A percentile compares a stretch with the other conserved stretches of the same genome.
Evolutionary conservation across 805 yeast species (phyloP).

Genomic region (Candida yuanshanica): DNA sequence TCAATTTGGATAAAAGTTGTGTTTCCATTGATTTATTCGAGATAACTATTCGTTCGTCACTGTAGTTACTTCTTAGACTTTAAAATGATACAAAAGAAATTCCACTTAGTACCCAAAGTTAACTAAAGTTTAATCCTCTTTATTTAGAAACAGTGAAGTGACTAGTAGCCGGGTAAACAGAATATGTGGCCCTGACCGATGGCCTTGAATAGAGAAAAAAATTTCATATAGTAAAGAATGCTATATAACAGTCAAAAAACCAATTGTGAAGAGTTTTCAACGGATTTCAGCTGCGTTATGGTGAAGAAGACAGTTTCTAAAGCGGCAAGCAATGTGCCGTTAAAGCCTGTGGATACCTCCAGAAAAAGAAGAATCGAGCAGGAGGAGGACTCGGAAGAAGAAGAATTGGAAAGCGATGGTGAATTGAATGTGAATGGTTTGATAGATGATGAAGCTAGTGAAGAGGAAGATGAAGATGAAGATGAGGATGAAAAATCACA

Average conservation of each 20-base stretch:
- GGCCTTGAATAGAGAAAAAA: not conserved
- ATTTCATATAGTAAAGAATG: not conserved
- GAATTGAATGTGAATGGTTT: constrained; percentile 27
- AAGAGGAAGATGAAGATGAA: constrained; percentile 18
- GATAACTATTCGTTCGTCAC: no score
- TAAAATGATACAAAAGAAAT: no score
- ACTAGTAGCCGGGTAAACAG: not conserved
- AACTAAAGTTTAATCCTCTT: no score
- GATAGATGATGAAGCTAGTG: constrained; percentile 27
- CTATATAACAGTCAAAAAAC: not conserved
- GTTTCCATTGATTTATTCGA: no score
- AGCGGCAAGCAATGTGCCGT: not conserved
- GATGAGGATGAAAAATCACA: constrained; percentile 12
- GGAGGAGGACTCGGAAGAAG: constrained; percentile 5
- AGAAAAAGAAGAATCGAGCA: constrained; percentile 20
- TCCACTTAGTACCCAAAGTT: no score
- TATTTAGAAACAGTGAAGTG: no score
- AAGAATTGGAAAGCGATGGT: constrained; percentile 11
- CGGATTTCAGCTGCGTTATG: not conserved
- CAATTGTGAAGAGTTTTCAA: not conserved
- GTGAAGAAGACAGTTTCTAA: not conserved
- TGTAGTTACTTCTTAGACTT: no score
- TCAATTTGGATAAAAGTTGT: no score
- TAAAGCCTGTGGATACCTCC: not conserved
- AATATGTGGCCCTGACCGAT: constrained; percentile 1